Base-by-base conservation (phyloP, 768 basidiomycete genomes). In the Trametes cingulata region DNA sequence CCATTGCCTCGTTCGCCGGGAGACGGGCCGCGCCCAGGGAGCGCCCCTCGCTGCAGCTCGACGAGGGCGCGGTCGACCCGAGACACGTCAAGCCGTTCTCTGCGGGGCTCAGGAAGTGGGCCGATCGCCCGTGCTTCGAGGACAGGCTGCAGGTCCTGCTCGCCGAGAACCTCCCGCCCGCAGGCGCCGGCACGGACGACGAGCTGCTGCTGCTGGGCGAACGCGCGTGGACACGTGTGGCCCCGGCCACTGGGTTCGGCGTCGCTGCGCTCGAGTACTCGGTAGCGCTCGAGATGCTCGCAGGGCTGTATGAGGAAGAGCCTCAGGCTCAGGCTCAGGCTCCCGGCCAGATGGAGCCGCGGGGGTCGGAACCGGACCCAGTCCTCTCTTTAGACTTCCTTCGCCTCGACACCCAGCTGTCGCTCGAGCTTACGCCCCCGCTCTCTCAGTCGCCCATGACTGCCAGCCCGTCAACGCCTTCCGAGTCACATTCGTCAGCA, bases 241-340 rank as follows among this genome's bases (percentile, higher is more conserved):
- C 42, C 17, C 56, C 61, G 33, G 80, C 85, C 51, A 75, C 80
- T 17, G 71, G 77, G 29, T 71, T 82, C 20, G 87, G 85, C 35
- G 85, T 91, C 45, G 85, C 89, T 43, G 84, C 84, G 45, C 78
- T 92, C 56, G 90, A 91, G 67, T 88, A 82, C 66, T 88, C 89
- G 6, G 82, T 85, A 58, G 71, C 78, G n/a, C 68, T 90, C 52
- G 88, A 91, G 65, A 75, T 81, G 27, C 76, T 90, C 73, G 84
- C 84, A 37, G 84, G 83, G 60, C 77, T 80, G 39, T 77, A 69
- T 67, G 57, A 66, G 65, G 55, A 69, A 57, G 59, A 67, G n/a
- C n/a, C n/a, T n/a, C n/a, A n/a, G n/a, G n/a, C n/a, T n/a, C n/a
- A n/a, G n/a, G n/a, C n/a, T n/a, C n/a, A n/a, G 62, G 48, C 62